Evolutionary conservation across 129 eudicot genomes (phyloP).

Genomic region (Artemisia tridentata): DNA sequence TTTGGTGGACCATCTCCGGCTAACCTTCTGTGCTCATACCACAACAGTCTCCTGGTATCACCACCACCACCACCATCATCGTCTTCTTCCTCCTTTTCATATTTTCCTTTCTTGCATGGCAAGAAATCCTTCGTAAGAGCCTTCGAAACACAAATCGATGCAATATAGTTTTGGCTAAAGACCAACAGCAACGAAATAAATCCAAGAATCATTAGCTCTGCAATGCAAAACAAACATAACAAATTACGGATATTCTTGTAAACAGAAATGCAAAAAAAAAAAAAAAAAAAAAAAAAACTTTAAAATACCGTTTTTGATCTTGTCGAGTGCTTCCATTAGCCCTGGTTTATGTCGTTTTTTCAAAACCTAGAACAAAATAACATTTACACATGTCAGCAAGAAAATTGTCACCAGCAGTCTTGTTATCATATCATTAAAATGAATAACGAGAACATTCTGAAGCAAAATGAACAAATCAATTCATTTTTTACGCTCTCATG

Average conservation of each 20-base stretch:
- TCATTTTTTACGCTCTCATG: neutral
- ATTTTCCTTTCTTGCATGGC: slow-evolving; percentile 49
- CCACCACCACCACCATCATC: slow-evolving; percentile 23
- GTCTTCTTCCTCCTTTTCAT: slow-evolving; percentile 1
- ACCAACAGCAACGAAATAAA: slow-evolving; percentile 80
- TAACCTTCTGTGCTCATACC: slow-evolving; percentile 66
- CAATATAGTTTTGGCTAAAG: slow-evolving; percentile 74
- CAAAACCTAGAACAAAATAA: slow-evolving; percentile 32
- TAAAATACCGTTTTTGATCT: slow-evolving; percentile 66
- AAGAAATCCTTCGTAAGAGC: slow-evolving; percentile 60
- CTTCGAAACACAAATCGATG: slow-evolving; percentile 56
- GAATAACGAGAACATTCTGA: no score
- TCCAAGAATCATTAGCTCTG: slow-evolving; percentile 97
- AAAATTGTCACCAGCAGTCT: neutral
- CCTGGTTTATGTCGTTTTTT: slow-evolving; percentile 58
- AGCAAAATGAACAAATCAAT: no score
- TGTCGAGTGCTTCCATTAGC: slow-evolving; percentile 80
- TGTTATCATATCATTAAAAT: neutral
- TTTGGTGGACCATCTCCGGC: slow-evolving; percentile 37
- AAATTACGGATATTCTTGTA: neutral
- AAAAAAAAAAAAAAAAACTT: neutral
- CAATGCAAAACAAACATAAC: slow-evolving; percentile 8
- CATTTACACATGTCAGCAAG: slow-evolving; percentile 1
- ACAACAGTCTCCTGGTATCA: slow-evolving; percentile 48
- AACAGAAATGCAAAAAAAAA: neutral